phyloP scores from a whole-genome alignment of 345 rosid genomes.

The Hevea brasiliensis region DNA sequence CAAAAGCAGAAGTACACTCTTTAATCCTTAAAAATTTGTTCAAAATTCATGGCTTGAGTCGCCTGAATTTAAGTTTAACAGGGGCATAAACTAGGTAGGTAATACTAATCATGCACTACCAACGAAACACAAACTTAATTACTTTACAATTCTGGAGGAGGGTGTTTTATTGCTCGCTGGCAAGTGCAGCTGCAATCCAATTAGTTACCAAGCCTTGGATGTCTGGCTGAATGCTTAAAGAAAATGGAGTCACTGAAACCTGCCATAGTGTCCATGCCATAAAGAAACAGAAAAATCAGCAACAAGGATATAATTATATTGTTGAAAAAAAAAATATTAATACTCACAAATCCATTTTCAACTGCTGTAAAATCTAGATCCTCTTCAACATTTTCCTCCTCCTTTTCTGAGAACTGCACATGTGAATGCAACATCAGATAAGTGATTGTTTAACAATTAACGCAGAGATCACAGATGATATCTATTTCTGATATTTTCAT shows the following conservation, averaged over 20 bases:
- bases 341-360: constrained; percentile 50
- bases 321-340: neutral
- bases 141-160: neutral
- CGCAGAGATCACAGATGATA: no score
- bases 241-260: constrained; percentile 26
- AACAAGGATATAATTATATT: neutral
- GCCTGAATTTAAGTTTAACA: no score
- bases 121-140: neutral
- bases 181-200: constrained; percentile 30
- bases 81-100: no score
- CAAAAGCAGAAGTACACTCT: no score
- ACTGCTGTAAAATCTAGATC: constrained; percentile 39
- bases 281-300: neutral
- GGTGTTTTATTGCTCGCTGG: neutral
- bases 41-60: no score
- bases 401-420: constrained; percentile 30
- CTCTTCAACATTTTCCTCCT: constrained; percentile 32
- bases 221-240: constrained; percentile 15
- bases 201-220: constrained; percentile 19
- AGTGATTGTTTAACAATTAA: neutral
- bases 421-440: neutral
- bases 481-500: neutral
- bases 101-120: neutral
- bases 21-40: no score
- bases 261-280: constrained; percentile 12